Base-by-base conservation (phyloP, 2,329 filamentous ascomycete genomes). In the Fusarium nelsonii region DNA sequence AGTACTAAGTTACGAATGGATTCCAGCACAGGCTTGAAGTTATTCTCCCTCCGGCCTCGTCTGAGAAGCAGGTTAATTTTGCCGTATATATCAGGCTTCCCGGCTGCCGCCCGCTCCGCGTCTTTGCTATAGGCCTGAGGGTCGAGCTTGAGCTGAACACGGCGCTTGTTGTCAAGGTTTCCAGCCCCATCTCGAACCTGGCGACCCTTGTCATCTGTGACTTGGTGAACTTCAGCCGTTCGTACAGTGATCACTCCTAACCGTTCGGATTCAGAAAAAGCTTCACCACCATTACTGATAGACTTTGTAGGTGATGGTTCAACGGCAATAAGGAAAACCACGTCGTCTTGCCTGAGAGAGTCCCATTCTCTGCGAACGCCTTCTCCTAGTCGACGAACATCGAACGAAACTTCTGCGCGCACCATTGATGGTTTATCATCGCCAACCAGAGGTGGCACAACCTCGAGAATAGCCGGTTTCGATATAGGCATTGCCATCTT, bases 21-120 rank as follows among this genome's bases (percentile, higher is more conserved):
- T 74, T 97, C 92, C 36, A 99, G 84, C 11, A 99, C 90, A 11
- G 94, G 90, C 76, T 93, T 97, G 84, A 99, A 99, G 79, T 99
- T 99, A 81, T 99, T 99, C 79, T 99, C 96, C 63, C 94, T 87
- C 30, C 92, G 91, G 76, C 89, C 91, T 71, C 96, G 88, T 60
- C 96, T 90, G 52, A 97, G 86, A 56, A 99, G 83, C 40, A 98
- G 81, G 75, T 99, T 99, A 75, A 99, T 90, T 34, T 85, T 85
- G 45, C 92, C 90, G 78, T 97, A 97, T 6, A 97, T 84, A 73
- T 97, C 91, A 1, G 87, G 83, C 73, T 92, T 91, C n/a, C 90
- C 91, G 62, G 85, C 83, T 11, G 87, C 83, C 37, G 86, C 82
- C 53, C 83, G 85, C 65, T 92, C 89, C 69, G 89, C 89, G 79